Base-by-base conservation (phyloP, 352 stramenopile species). In the Phytopythium montanum region DNA sequence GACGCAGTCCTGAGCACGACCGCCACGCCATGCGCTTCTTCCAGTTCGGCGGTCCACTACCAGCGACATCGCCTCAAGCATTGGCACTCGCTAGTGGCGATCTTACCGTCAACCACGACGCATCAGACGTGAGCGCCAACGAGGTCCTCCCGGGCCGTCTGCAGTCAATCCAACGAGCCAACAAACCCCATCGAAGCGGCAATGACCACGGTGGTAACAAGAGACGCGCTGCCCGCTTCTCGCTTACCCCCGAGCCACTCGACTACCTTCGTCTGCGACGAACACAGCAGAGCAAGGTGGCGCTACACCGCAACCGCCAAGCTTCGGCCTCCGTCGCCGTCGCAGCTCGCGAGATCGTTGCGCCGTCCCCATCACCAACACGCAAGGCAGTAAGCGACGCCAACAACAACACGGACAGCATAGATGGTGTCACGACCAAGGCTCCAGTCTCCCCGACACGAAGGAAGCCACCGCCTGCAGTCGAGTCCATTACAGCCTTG, bases 251-350 rank as follows among this genome's bases (percentile, higher is more conserved):
- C 0, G 79, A 88, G 51, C 70, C 74, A 4, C 74, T 92, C 62
- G 75, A 90, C 60, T 92, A 90, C 70, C 54, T 92, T 14, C 73
- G 71, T 16, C 62, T 88, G 13, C 76, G 82, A 12, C 75, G 82
- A 36, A 92, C 77, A 7, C 68, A 86, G 46, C 67, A 78, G 18
- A 90, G 79, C 61, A 73, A 66, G 26, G 64, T 62, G 3, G 79
- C 82, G 23, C 53, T 82, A 3, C 23, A 69, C 26, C 73, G 79
- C 16, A 90, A 85, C 44, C 79, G 78, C 38, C 58, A 73, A 5
- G 68, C 65, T 13, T 64, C 69, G 29, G 64, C 65, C 12, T 65
- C 66, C 33, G 64, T 66, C 7, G 63, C 65, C 59, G 62, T 72
- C 0, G 72, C 85, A 4, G 69, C 64, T 4, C 67, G 72, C 21